A percentile compares a stretch with the other conserved stretches of the same genome.
phyloP scores from a whole-genome alignment of 139 green algal species.

The Coccomyxa sp. region DNA sequence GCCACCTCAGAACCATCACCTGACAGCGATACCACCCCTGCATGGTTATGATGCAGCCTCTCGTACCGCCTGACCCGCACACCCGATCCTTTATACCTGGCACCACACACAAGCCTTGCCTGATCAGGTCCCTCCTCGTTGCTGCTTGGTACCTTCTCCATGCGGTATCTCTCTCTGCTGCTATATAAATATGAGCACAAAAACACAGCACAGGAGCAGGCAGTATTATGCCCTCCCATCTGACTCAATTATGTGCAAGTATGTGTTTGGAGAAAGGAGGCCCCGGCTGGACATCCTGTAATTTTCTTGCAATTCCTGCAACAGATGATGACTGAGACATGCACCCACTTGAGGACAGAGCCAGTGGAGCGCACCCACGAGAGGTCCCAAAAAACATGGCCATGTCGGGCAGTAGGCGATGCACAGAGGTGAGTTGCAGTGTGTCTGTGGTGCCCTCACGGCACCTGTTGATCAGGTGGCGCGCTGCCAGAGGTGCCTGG shows the following conservation, averaged over 20 bases:
- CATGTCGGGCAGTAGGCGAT: conserved; percentile 57
- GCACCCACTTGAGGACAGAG: background rate
- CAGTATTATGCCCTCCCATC: background rate
- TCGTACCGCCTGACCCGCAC: conserved; percentile 24
- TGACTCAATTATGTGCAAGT: background rate
- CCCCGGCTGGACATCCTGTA: too few species aligned
- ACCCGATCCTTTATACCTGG: conserved; percentile 14
- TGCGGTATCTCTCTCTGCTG: too few species aligned
- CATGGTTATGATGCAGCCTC: conserved; percentile 35
- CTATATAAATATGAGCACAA: background rate
- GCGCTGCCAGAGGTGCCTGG: conserved; percentile 37
- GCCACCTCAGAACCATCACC: conserved; percentile 44
- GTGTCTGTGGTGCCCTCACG: conserved; percentile 38
- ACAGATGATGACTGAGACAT: background rate
- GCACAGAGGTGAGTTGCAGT: conserved; percentile 39
- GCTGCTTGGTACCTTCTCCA: too few species aligned
- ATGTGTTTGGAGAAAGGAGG: background rate
- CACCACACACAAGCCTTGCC: background rate
- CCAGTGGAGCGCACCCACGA: conserved; percentile 3
- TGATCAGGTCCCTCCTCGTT: background rate
- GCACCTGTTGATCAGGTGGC: conserved; percentile 57
- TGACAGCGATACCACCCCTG: conserved; percentile 47
- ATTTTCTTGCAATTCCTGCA: too few species aligned
- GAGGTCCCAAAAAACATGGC: conserved; percentile 46
- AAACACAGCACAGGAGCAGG: background rate